Evolutionary conservation across 1,284 basidiomycete species (phyloP).

Genomic region (Vanrija sp.): DNA sequence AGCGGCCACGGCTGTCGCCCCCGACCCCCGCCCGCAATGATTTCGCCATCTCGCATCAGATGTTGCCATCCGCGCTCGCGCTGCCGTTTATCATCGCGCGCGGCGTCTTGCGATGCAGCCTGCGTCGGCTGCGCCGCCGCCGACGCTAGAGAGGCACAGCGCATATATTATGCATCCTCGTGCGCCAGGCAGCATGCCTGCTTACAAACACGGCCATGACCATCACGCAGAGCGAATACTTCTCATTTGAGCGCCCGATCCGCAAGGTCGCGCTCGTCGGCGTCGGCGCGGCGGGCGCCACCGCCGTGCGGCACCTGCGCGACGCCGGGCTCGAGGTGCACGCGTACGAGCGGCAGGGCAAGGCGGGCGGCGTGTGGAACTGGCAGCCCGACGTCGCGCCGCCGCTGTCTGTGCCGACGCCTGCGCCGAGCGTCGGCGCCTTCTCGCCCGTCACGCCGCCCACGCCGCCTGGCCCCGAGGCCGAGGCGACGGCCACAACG

Average conservation of each 20-base stretch:
- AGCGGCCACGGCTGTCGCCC: too few species aligned
- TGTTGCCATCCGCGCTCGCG: too few species aligned
- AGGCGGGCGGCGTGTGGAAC: conserved; percentile 9
- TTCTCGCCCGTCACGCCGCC: conserved; percentile 44
- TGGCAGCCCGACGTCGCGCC: conserved; percentile 47
- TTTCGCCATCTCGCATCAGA: too few species aligned
- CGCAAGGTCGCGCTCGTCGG: conserved; percentile 7
- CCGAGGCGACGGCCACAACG: background rate
- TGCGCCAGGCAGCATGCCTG: too few species aligned
- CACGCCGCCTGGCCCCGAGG: too few species aligned
- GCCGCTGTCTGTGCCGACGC: conserved; percentile 50
- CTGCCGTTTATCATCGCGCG: too few species aligned
- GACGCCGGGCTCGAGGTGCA: conserved; percentile 5
- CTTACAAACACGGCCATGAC: background rate
- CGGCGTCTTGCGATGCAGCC: too few species aligned
- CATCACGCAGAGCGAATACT: background rate
- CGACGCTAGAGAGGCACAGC: too few species aligned
- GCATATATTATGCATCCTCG: too few species aligned
- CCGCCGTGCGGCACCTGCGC: conserved; percentile 6
- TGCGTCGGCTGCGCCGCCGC: too few species aligned
- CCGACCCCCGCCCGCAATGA: too few species aligned
- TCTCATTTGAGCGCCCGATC: background rate
- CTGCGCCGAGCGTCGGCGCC: conserved; percentile 47
- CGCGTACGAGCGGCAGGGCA: conserved; percentile 4
- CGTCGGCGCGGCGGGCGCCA: conserved; percentile 3